These are phyloP conservation scores for Starmerella ratchasimensis DNA, from an alignment of 805 yeast species.

Conservation along the genomic window DNA sequence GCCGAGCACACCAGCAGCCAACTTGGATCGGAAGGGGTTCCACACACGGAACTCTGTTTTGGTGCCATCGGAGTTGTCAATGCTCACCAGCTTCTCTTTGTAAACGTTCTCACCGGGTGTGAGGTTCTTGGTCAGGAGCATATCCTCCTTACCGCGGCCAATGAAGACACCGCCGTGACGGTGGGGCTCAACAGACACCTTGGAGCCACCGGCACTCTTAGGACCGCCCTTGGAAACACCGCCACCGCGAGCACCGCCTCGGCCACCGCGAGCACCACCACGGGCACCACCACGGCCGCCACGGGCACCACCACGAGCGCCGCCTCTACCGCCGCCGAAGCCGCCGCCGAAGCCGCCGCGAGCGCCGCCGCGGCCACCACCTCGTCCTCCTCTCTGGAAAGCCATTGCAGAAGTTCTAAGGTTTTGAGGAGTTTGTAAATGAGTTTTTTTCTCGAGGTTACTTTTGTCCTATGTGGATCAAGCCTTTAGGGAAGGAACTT, in stretches of 20 bases:
- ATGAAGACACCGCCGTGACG: conserved; percentile 96
- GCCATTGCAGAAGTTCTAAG: conserved; percentile 39
- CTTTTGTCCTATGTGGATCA: not conserved
- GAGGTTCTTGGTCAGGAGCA: conserved; percentile 87
- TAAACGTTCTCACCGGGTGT: conserved; percentile 98
- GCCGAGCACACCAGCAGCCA: conserved; percentile 99
- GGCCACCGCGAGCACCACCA: conserved; percentile 31
- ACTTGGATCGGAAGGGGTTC: conserved; percentile 99
- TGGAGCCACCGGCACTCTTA: conserved; percentile 57
- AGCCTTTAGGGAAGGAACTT: too few relatives aligned
- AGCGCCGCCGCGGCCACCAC: conserved; percentile 28
- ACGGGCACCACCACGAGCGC: conserved; percentile 32
- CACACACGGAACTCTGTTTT: conserved; percentile 98
- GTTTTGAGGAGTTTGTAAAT: not conserved
- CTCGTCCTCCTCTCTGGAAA: conserved; percentile 47
- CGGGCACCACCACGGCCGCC: conserved; percentile 38
- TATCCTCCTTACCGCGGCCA: conserved; percentile 99
- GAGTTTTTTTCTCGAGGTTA: not conserved
- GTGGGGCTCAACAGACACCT: conserved; percentile 95
- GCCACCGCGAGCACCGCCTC: conserved; percentile 40
- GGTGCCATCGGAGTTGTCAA: conserved; percentile 79
- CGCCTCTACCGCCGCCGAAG: conserved; percentile 42
- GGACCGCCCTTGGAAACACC: conserved; percentile 45
- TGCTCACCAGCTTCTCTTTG: conserved; percentile 91
- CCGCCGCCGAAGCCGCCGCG: conserved; percentile 44